Evolutionary conservation across 78 protist species (phyloP), one percentile per base, ranked within the genome.

Genomic region (Tieghemostelium lacteum): DNA sequence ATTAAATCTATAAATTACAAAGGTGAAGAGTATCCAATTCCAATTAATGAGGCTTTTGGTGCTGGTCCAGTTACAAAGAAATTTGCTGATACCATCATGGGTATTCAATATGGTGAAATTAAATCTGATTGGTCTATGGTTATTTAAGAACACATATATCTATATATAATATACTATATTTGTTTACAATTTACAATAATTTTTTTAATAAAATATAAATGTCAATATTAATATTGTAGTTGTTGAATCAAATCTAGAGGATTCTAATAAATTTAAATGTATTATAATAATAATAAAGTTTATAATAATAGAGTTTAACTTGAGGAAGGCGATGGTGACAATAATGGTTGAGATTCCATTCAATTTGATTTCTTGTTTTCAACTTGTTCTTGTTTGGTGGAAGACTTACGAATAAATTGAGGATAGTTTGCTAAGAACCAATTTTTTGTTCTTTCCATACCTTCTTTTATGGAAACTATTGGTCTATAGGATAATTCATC

Each of bases 61-160:
- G 62, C 67, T 24, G 97, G 97, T 12, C 86, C 89, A 63, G 50
- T 95, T 26, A 78, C 97, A 20, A 36, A 67, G 26, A 74, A 87
- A 34, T 0, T 89, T 52, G 33, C 39, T 49, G 92, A 93, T 28
- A 64, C 87, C 19, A 83, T 95, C 85, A 10, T 86, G 78, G 92
- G 62, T 54, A 95, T 95, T 45, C 97, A 95, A 91, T 95, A 95
- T 89, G 97, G 97, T 36, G 96, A 95, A 55, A 67, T 78, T 36
- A 65, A 61, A 39, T 71, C 78, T 67, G 94, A 85, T 37, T 95
- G 97, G 97, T 87, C 95, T 16, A 92, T 95, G 36, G 64, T 80
- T 17, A 60, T 87, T 20, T 36, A 93, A 22, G 60, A 85, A 63
- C n/a, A n/a, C n/a, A n/a, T n/a, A n/a, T n/a, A n/a, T n/a, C n/a